Percentiles rank a stretch among this genome's conserved stretches.
Conservation (phyloP, 2,329 filamentous ascomycete genomes). For the Phoma sp. region DNA sequence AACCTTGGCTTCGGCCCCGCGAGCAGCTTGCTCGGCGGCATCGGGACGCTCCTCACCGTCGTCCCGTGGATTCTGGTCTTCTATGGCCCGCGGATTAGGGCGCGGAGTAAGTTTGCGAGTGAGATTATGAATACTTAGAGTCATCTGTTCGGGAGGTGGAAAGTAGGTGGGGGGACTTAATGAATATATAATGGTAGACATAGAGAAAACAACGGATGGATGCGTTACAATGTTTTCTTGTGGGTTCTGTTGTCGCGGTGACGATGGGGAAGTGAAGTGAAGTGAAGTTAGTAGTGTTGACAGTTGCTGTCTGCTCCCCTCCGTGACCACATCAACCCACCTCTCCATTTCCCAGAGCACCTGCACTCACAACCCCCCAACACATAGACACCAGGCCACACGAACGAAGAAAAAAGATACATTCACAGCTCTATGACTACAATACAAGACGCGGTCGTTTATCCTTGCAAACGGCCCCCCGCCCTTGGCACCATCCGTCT, state of each 20-base stretch:
- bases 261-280: no score
- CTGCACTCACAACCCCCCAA: neutral
- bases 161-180: neutral
- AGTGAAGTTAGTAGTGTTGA: no score
- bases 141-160: no score
- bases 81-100: slow-evolving; percentile 76
- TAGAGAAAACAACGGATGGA: no score
- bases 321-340: no score
- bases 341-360: neutral
- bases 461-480: neutral
- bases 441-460: slow-evolving; percentile 10
- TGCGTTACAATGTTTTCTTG: no score
- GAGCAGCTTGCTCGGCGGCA: slow-evolving; percentile 75
- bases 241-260: no score
- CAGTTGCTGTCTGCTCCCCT: no score
- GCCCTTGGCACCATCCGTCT: neutral
- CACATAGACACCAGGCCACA: no score
- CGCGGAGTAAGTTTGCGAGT: slow-evolving; percentile 75
- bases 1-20: slow-evolving; percentile 74
- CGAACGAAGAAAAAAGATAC: no score
- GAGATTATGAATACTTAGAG: slow-evolving; percentile 39
- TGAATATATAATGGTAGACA: neutral
- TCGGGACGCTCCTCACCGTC: slow-evolving; percentile 69
- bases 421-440: slow-evolving; percentile 11
- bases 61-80: slow-evolving; percentile 89